Conservation (phyloP, 108 stramenopile genomes). For the Pseudonitzschia pungens region DNA sequence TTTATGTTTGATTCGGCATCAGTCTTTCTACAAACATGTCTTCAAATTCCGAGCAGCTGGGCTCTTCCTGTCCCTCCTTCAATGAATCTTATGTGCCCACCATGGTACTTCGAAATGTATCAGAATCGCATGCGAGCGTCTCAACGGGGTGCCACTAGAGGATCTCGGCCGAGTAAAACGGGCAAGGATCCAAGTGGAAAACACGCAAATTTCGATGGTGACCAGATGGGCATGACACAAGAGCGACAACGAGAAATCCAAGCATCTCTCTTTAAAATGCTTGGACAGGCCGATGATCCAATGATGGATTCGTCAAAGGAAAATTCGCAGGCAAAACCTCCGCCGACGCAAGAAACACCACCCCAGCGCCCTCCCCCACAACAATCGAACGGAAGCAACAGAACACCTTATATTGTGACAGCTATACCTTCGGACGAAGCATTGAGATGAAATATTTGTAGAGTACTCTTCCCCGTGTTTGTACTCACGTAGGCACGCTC, state of each 20-base stretch:
- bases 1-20: conserved; percentile 95
- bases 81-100: conserved; percentile 85
- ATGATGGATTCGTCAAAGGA: conserved; percentile 14
- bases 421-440: conserved; percentile 26
- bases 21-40: conserved; percentile 91
- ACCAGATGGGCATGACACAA: conserved; percentile 84
- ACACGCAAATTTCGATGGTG: conserved; percentile 51
- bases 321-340: conserved; percentile 7
- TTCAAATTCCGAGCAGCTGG: conserved; percentile 81
- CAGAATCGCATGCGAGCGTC: conserved; percentile 36
- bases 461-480: too few relatives aligned
- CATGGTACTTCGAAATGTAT: conserved; percentile 75
- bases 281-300: conserved; percentile 70
- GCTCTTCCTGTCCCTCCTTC: conserved; percentile 71
- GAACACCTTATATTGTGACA: conserved; percentile 14
- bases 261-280: conserved; percentile 84
- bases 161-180: conserved; percentile 25
- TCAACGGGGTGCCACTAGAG: conserved; percentile 6
- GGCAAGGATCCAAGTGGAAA: conserved; percentile 26
- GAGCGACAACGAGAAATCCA: conserved; percentile 86
- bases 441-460: neutral
- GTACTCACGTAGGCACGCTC: neutral
- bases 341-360: neutral
- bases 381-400: conserved; percentile 4
- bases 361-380: conserved; percentile 3